Base-by-base conservation (phyloP, 1,284 basidiomycete species). In the Trametes polyzona region DNA sequence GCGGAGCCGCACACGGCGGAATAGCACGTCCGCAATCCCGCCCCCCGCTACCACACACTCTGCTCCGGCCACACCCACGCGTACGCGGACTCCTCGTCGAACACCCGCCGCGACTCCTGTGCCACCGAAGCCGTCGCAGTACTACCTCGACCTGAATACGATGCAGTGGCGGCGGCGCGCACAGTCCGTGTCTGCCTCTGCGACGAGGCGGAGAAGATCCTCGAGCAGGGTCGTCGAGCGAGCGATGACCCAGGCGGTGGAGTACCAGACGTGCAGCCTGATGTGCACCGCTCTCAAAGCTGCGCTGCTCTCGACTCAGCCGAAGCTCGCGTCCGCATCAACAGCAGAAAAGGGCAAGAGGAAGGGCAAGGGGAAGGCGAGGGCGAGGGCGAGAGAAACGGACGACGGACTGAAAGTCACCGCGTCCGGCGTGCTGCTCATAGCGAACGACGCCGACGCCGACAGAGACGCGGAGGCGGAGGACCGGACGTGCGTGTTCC, bases 91-190 rank as follows among this genome's bases (percentile, higher is more conserved):
- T n/a, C n/a, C n/a, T n/a, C n/a, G n/a, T n/a, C n/a, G n/a, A n/a
- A n/a, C n/a, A n/a, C n/a, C n/a, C n/a, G n/a, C n/a, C n/a, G n/a
- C n/a, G n/a, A n/a, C 32, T 8, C 42, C 23, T 6, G 26, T 32
- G 1, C 39, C 50, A 5, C 26, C 35, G n/a, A 23, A 35, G 0
- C 43, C 40, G 23, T 29, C 52, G 24, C 29, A 49, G 14, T 57
- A 49, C 50, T 59, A 63, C 29, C 58, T 63, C 16, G 61, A 63
- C 41, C 40, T 53, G 19, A 43, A 37, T 39, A 56, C 60, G 6
- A 36, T 62, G 51, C 42, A 58, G 44, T 57, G 60, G 60, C 41
- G 33, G 19, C 51, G 43, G 4, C 60, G 60, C 19, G 14, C 47
- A n/a, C 60, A 30, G 3, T 44, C 50, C 0, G 29, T 39, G 12